Evolutionary conservation across 805 yeast species (phyloP).

Genomic region (Saturnispora gosingensis): DNA sequence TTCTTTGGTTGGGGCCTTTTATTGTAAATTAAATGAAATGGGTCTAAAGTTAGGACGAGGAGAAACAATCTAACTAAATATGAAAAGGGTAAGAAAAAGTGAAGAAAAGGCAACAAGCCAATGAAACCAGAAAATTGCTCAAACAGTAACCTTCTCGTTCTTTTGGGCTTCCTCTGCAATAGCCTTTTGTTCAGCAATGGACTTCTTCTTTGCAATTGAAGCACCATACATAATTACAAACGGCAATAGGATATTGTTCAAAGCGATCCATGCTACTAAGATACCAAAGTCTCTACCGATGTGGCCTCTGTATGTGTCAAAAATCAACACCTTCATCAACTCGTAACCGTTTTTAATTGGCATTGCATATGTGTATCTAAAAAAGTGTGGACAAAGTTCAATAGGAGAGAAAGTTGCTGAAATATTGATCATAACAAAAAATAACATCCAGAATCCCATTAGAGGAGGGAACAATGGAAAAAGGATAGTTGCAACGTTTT

Average conservation of each 20-base stretch:
- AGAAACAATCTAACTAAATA: background rate
- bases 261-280: slow-evolving; percentile 17
- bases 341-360: slow-evolving; percentile 64
- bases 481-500: slow-evolving; percentile 46
- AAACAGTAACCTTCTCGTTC: background rate
- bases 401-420: slow-evolving; percentile 62
- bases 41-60: background rate
- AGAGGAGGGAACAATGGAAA: slow-evolving; percentile 50
- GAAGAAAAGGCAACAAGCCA: background rate
- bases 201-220: slow-evolving; percentile 9
- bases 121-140: background rate
- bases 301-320: slow-evolving; percentile 45
- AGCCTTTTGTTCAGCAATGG: slow-evolving; percentile 9
- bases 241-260: slow-evolving; percentile 29
- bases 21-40: too few relatives aligned
- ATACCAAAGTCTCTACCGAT: slow-evolving; percentile 20
- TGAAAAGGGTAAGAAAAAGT: background rate
- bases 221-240: slow-evolving; percentile 29
- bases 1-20: background rate
- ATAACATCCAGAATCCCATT: slow-evolving; percentile 62
- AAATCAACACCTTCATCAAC: slow-evolving; percentile 48
- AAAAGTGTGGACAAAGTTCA: slow-evolving; percentile 48
- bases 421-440: slow-evolving; percentile 61
- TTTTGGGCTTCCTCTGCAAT: background rate
- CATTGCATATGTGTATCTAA: slow-evolving; percentile 55